Evolutionary conservation across 768 basidiomycete genomes (phyloP), one percentile per base, ranked within the genome.

Genomic region (Leccinum disarticulatum): DNA sequence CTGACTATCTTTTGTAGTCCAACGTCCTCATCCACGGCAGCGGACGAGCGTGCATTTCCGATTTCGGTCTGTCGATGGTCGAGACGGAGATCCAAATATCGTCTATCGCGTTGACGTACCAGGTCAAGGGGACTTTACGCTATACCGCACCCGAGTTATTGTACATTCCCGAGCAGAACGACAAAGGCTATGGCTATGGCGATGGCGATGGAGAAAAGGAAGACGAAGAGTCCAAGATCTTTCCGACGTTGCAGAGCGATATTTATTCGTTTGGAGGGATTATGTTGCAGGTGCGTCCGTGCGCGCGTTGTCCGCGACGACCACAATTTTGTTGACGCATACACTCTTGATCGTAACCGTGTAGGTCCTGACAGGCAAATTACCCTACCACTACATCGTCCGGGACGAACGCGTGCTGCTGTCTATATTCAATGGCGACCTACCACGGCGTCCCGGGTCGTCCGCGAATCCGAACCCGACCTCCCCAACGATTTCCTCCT

Each of bases 91-190:
- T 78, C 30, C 65, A 74, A 43, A 69, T 70, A 6, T 69, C 70
- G 17, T 72, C 68, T 17, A 62, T 71, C 13, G 73, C 73, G 28
- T 75, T 77, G 76, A 53, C 62, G 1, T 70, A 60, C n/a, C 62
- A 62, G 53, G 35, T 38, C 7, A 68, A 56, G 43, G 81, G 80
- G 3, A 77, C 80, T n/a, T 70, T 82, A 19, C 76, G 81, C 2
- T 83, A 81, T 80, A 77, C 81, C 10, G 82, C 82, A 30, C 71
- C 80, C 0, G 69, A 77, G 31, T 63, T 83, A 0, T 74, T 79
- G 55, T n/a, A 30, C 1, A 33, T 64, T 14, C 25, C 38, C 1
- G 33, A 4, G 17, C 9, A 31, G 5, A 47, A 48, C 3, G 30
- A 47, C 17, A 53, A 55, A 2, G 41, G 41, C 41, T n/a, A n/a